Percentiles rank a stretch among this genome's conserved stretches.
These are phyloP conservation scores for Hippophae gyantsensis DNA, from an alignment of 306 rosid genomes.

Conservation along the genomic window DNA sequence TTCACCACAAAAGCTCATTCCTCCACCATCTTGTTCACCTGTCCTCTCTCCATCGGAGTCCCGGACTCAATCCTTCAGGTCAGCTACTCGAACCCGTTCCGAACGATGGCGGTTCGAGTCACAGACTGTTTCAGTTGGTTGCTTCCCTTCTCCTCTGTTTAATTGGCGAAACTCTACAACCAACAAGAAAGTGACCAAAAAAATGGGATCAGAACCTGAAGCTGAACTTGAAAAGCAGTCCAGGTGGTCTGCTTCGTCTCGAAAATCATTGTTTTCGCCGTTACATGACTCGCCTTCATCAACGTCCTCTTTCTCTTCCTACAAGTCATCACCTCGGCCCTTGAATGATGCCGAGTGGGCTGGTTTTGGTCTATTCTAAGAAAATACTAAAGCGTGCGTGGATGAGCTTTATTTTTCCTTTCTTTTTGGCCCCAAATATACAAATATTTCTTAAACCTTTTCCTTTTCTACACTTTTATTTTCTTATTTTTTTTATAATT, in stretches of 20 bases:
- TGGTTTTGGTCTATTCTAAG: slow-evolving; percentile 67
- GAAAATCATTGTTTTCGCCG: slow-evolving; percentile 42
- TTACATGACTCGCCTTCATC: slow-evolving; percentile 36
- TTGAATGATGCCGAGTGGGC: slow-evolving; percentile 65
- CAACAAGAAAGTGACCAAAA: slow-evolving; percentile 10
- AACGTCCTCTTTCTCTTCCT: slow-evolving; percentile 33
- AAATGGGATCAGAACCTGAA: slow-evolving; percentile 17
- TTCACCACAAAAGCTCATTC: slow-evolving; percentile 31
- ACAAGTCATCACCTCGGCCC: slow-evolving; percentile 54
- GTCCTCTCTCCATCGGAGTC: slow-evolving; percentile 26
- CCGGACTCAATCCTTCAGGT: slow-evolving; percentile 32
- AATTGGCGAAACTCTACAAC: slow-evolving; percentile 20
- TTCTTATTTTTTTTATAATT: too few species aligned
- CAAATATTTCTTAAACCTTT: too few species aligned
- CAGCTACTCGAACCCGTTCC: slow-evolving; percentile 36
- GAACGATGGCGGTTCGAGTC: slow-evolving; percentile 47
- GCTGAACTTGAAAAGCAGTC: slow-evolving; percentile 45
- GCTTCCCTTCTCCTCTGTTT: slow-evolving; percentile 62
- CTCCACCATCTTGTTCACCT: slow-evolving; percentile 36
- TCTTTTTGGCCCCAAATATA: too few species aligned
- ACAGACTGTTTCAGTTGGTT: slow-evolving; percentile 40
- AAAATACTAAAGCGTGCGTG: too few species aligned
- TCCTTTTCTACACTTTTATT: too few species aligned
- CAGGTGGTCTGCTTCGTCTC: slow-evolving; percentile 59
- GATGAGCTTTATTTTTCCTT: background rate